Evolutionary conservation across 768 basidiomycete species (phyloP), one percentile per base, ranked within the genome.

Genomic region (Macrolepiota dolichaula): DNA sequence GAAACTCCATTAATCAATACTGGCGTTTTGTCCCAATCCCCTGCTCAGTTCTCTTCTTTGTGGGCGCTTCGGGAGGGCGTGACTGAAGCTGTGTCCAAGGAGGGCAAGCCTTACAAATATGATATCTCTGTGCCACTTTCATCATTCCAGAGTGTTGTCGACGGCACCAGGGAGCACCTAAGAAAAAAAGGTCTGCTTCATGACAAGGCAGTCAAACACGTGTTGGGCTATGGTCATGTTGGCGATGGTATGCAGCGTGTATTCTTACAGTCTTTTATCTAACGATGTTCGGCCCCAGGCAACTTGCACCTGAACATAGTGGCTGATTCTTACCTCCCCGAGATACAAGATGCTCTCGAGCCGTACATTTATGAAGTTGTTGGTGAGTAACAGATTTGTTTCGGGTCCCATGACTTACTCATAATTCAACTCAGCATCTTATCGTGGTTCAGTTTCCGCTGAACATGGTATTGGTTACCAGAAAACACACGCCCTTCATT

Each of bases 391-490:
- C 38, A 13, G 32, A 49, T 27, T 17, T 52, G 22, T 32, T 19
- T 32, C 38, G 12, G 61, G 24, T 22, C n/a, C 38, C 22, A 25
- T 15, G 22, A 6, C 19, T 51, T 25, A 11, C 35, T 62, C 2
- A 64, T 24, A 44, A 24, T 63, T 24, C 17, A 32, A 10, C 54
- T 22, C 63, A 93, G 91, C 87, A 19, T 85, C 84, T 1, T 82
- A 91, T 69, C 83, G 86, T 54, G 96, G 96, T 7, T 98, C 96
- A 0, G 86, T 99, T 65, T 98, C 96, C 5, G 96, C 96, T 1
- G 96, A 99, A 70, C 96, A 99, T 72, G 96, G 96, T 4, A 87
- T 99, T 56, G 96, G 96, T n/a, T 82, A 88, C 0, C 94, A 94
- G 91, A 98, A 98, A 77, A 90, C 91, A 0, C 86, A 90, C 59